Evolutionary conservation across 176 grass and related monocot species (phyloP).

Genomic region (Oryza brachyantha): DNA sequence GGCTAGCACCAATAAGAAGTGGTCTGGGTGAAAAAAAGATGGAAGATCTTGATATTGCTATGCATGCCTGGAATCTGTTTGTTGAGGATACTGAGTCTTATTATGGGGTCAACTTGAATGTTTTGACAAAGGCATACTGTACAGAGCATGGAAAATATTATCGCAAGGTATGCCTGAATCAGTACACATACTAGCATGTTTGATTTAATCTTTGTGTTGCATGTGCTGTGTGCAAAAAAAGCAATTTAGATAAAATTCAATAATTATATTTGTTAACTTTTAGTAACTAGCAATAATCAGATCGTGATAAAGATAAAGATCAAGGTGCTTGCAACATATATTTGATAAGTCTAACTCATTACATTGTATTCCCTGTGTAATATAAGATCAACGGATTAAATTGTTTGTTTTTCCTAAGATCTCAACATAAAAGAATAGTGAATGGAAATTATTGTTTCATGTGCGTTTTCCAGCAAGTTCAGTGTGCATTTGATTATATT

Average conservation of each 20-base stretch:
- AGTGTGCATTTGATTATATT: neutral
- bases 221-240: neutral
- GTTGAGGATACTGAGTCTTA: constrained; percentile 63
- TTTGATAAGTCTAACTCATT: neutral
- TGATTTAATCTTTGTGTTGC: neutral
- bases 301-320: neutral
- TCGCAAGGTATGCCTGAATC: constrained; percentile 56
- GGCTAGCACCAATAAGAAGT: constrained; percentile 84
- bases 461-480: neutral
- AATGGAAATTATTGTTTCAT: neutral
- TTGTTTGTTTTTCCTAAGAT: neutral
- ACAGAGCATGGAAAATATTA: constrained; percentile 93
- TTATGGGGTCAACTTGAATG: constrained; percentile 98
- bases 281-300: neutral
- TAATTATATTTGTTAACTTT: neutral
- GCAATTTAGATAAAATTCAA: neutral
- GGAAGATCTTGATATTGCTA: constrained; percentile 69
- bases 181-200: neutral
- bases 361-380: neutral
- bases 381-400: neutral
- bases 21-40: constrained; percentile 73
- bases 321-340: neutral
- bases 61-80: constrained; percentile 80
- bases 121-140: constrained; percentile 74
- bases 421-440: neutral